Percentiles rank a stretch among this genome's conserved stretches.
Evolutionary conservation across 1,284 basidiomycete species (phyloP).

Genomic region (Malassezia globosa): DNA sequence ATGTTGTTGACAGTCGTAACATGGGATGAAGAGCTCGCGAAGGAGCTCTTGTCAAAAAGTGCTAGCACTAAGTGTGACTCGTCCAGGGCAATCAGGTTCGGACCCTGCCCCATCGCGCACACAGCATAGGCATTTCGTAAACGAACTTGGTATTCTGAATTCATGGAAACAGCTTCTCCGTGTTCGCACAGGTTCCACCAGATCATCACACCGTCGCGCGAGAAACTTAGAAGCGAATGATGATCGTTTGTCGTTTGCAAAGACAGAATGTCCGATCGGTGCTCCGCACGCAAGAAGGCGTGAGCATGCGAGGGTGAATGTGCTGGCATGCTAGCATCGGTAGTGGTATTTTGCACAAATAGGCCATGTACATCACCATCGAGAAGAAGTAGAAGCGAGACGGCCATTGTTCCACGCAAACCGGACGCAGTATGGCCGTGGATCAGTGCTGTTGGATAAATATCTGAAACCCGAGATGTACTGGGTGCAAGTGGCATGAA

Average conservation of each 20-base stretch:
- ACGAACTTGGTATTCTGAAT: constrained; percentile 7
- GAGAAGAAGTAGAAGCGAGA: constrained; percentile 6
- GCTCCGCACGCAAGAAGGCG: constrained; percentile 11
- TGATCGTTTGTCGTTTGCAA: neutral
- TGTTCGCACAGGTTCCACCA: constrained; percentile 4
- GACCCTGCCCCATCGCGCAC: constrained; percentile 1
- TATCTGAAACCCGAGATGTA: too few species aligned
- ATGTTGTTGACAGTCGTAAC: neutral
- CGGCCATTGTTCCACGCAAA: constrained; percentile 6
- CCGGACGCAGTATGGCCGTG: constrained; percentile 12
- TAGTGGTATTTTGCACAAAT: constrained; percentile 9
- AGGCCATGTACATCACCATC: constrained; percentile 13
- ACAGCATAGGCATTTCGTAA: constrained; percentile 2
- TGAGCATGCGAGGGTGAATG: neutral
- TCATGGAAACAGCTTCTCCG: neutral
- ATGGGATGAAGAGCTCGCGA: neutral
- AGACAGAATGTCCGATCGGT: constrained; percentile 13
- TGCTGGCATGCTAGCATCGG: neutral
- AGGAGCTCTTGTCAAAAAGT: neutral
- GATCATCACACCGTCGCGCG: constrained; percentile 13
- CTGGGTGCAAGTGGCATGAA: constrained; percentile 8
- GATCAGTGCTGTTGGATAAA: constrained; percentile 4
- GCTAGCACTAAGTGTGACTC: neutral
- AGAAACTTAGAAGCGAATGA: constrained; percentile 4
- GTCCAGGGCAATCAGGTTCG: neutral